Base-by-base conservation (phyloP, 352 stramenopile species). In the Pythium myriotylum region DNA sequence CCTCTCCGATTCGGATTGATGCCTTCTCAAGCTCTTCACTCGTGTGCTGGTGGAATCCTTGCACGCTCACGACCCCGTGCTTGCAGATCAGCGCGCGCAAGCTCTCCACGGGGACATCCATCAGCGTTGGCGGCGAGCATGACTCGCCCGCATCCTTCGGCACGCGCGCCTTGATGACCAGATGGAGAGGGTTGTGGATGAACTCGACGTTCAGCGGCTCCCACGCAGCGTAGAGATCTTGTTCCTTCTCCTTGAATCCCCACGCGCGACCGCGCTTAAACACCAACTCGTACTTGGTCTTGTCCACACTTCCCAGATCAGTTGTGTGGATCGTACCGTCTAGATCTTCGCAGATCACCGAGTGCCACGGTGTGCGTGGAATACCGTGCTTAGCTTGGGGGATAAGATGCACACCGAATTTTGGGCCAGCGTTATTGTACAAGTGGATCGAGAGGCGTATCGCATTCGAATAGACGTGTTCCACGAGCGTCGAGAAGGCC, bases 351-450 rank as follows among this genome's bases (percentile, higher is more conserved):
- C 50, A 62, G 2, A 65, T 41, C 3, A 48, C 47, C 17, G 33
- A 65, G 52, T 65, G 58, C 58, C 58, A 65, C 16, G 58, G 58
- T 33, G 58, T 65, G 14, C 23, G 54, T 6, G 58, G 58, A 4
- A 46, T 51, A 35, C 29, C 29, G 40, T 17, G 12, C 23, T 23
- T 50, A 16, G 13, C 8, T 12, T 35, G 17, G 19, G 58, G 58
- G 4, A 65, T 48, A 9, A 65, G 48, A 2, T 61, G 50, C 29
- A 65, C 42, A 14, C 58, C 58, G 37, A 53, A 65, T 41, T 65
- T 65, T 17, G 58, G 58, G 19, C 58, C 58, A 5, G 58, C 58
- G 46, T 65, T 65, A 26, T 65, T 48, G 39, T 54, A 65, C 22
- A 49, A 23, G 19, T 65, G 58, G 46, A 65, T 59, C n/a, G 58